phyloP scores from a whole-genome alignment of 2,329 filamentous ascomycete species.

The Colletotrichum scovillei region DNA sequence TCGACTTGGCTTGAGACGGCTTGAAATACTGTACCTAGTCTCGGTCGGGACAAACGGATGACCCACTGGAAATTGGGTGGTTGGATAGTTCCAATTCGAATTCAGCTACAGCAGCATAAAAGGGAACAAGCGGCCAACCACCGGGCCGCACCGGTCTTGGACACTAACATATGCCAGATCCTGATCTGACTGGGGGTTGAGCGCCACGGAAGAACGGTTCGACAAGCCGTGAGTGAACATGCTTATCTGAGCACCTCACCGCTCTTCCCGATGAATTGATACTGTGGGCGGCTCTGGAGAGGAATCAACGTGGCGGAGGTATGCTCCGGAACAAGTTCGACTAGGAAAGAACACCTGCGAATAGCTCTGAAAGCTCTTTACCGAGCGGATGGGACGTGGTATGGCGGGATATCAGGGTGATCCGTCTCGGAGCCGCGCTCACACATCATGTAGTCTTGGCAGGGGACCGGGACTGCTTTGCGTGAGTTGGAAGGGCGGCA shows the following conservation, averaged over 20 bases:
- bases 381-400: not conserved
- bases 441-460: not conserved
- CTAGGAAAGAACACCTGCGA: not conserved
- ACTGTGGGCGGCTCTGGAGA: not conserved
- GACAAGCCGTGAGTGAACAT: not conserved
- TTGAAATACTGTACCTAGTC: not conserved
- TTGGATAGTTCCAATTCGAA: not conserved
- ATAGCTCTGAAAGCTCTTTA: not conserved
- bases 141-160: slow-evolving; percentile 21
- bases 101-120: not conserved
- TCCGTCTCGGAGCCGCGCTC: slow-evolving; percentile 14
- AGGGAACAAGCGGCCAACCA: not conserved
- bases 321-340: too few species aligned
- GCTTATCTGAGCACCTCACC: slow-evolving; percentile 13
- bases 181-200: not conserved
- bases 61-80: not conserved
- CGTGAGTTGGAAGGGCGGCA: not conserved
- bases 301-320: not conserved
- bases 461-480: not conserved
- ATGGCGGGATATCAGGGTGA: slow-evolving; percentile 7
- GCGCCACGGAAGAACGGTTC: not conserved
- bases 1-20: not conserved
- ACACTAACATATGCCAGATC: slow-evolving; percentile 14
- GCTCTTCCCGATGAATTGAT: slow-evolving; percentile 4
- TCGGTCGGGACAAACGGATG: not conserved